These are phyloP conservation scores for Massarina eburnea DNA, from an alignment of 2,329 filamentous ascomycete species.

Conservation along the genomic window DNA sequence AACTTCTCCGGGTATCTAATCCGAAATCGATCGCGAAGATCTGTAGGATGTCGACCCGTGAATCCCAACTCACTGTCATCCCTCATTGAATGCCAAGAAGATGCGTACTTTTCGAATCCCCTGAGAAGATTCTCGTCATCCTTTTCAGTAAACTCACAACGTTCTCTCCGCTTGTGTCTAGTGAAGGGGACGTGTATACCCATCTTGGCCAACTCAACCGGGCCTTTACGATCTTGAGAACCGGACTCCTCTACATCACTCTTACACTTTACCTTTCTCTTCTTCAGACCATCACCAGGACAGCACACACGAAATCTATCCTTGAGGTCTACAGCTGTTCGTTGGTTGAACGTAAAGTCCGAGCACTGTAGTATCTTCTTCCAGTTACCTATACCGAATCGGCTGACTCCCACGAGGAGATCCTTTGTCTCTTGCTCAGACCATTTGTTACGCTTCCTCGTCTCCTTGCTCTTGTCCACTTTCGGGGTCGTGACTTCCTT, in stretches of 20 bases:
- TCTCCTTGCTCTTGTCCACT: conserved; percentile 37
- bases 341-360: conserved; percentile 59
- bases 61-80: conserved; percentile 57
- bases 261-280: conserved; percentile 43
- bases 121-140: conserved; percentile 62
- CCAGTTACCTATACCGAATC: conserved; percentile 66
- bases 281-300: conserved; percentile 41
- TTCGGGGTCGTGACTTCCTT: conserved; percentile 1
- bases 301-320: conserved; percentile 62
- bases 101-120: conserved; percentile 61
- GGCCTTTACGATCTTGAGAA: conserved; percentile 18
- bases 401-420: conserved; percentile 60
- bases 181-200: conserved; percentile 54
- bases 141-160: conserved; percentile 56
- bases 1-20: conserved; percentile 62
- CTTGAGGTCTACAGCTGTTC: conserved; percentile 65
- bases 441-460: conserved; percentile 62
- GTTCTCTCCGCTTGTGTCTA: conserved; percentile 54
- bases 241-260: conserved; percentile 17
- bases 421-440: conserved; percentile 62
- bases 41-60: conserved; percentile 54
- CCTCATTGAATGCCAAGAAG: conserved; percentile 62
- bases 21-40: conserved; percentile 63
- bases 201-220: conserved; percentile 43
- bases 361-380: conserved; percentile 61